Conservation (phyloP, 1,284 basidiomycete genomes). For the Laetiporus sulphureus region DNA sequence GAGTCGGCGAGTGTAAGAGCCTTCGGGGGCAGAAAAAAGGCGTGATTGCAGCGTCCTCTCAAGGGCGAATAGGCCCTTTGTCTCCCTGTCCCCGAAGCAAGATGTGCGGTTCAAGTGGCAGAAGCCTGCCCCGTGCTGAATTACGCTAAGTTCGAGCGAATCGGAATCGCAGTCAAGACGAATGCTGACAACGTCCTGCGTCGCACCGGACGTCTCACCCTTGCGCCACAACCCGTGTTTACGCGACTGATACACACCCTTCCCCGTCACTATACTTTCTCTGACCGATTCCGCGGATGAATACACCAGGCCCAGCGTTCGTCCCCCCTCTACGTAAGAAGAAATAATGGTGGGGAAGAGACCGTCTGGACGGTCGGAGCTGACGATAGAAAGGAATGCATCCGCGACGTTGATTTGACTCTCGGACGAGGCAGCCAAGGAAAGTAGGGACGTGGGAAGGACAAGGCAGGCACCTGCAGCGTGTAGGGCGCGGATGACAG, state of each 20-base stretch:
- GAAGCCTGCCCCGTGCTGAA: slow-evolving; percentile 90
- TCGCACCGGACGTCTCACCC: slow-evolving; percentile 93
- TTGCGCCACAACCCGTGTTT: slow-evolving; percentile 97
- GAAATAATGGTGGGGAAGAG: slow-evolving; percentile 91
- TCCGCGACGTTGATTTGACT: slow-evolving; percentile 74
- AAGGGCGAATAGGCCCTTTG: slow-evolving; percentile 75
- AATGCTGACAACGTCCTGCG: slow-evolving; percentile 83
- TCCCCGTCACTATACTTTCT: slow-evolving; percentile 84
- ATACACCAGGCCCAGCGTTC: slow-evolving; percentile 91
- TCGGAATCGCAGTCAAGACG: slow-evolving; percentile 92
- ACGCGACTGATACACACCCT: slow-evolving; percentile 94
- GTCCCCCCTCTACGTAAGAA: slow-evolving; percentile 65
- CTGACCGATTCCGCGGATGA: slow-evolving; percentile 88
- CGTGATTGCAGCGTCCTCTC: slow-evolving; percentile 79
- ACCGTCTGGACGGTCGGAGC: slow-evolving; percentile 87
- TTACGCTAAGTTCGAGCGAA: slow-evolving; percentile 85
- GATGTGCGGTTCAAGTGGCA: slow-evolving; percentile 86
- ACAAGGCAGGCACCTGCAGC: slow-evolving; percentile 63
- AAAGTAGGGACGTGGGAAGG: slow-evolving; percentile 69
- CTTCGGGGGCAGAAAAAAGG: slow-evolving; percentile 73
- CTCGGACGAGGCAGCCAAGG: slow-evolving; percentile 45
- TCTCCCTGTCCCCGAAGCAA: slow-evolving; percentile 72
- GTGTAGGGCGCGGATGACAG: slow-evolving; percentile 49
- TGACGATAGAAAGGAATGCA: slow-evolving; percentile 77
- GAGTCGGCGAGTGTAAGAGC: slow-evolving; percentile 88